Conservation (phyloP, 1,284 basidiomycete species). For the Marasmius oreades region DNA sequence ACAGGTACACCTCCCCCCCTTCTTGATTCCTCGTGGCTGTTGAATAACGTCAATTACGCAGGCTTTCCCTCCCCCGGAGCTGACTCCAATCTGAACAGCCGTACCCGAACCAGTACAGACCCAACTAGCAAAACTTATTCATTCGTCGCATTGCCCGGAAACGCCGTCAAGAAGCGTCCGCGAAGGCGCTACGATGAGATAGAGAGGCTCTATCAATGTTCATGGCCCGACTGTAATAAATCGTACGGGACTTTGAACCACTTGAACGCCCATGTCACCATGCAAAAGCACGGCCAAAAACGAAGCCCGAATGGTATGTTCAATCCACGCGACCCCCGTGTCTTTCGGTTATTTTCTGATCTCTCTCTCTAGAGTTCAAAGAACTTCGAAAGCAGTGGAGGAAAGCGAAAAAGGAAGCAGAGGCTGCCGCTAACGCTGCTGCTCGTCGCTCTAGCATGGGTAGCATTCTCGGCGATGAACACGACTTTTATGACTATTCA, state of each 20-base stretch:
- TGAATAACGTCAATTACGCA: neutral
- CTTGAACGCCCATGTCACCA: constrained; percentile 88
- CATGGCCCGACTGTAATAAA: constrained; percentile 81
- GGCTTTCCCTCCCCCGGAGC: neutral
- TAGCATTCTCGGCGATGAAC: constrained; percentile 1
- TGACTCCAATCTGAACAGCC: neutral
- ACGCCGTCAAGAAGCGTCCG: constrained; percentile 78
- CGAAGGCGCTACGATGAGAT: constrained; percentile 87
- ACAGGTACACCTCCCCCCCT: constrained; percentile 51
- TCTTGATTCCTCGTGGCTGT: constrained; percentile 25
- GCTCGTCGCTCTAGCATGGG: constrained; percentile 7
- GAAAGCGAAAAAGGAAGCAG: constrained; percentile 82
- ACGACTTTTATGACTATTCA: constrained; percentile 10
- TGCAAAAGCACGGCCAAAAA: constrained; percentile 88
- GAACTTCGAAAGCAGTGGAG: constrained; percentile 96
- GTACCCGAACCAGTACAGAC: constrained; percentile 5
- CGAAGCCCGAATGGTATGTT: constrained; percentile 76
- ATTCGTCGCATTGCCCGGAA: constrained; percentile 76
- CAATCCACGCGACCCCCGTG: no score
- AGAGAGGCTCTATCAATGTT: constrained; percentile 86
- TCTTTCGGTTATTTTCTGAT: no score
- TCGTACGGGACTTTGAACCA: constrained; percentile 89
- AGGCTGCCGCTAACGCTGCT: constrained; percentile 19
- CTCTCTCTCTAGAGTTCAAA: constrained; percentile 78
- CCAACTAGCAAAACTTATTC: constrained; percentile 68